These are phyloP conservation scores for Dicorynia guianensis DNA, from an alignment of 306 rosid species.

Conservation along the genomic window DNA sequence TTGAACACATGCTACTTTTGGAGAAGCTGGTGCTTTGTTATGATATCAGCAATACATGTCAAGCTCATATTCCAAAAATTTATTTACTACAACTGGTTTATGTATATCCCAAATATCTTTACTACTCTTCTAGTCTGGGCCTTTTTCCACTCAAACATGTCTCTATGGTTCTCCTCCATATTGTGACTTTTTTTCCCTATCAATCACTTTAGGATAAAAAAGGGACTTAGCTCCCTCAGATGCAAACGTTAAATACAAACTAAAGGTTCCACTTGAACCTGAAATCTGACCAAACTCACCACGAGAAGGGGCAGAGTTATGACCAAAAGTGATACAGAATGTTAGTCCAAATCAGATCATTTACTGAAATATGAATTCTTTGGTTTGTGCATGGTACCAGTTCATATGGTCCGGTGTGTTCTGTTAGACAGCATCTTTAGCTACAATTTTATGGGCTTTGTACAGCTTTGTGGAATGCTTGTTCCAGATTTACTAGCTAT, in stretches of 20 bases:
- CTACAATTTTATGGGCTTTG: not conserved
- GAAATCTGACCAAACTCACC: constrained; percentile 13
- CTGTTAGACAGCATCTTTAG: constrained; percentile 6
- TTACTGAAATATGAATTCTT: no score
- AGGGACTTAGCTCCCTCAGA: no score
- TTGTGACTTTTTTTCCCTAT: no score
- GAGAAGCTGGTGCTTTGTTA: not conserved
- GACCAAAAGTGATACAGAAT: not conserved
- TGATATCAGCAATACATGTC: not conserved
- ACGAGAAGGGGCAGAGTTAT: not conserved
- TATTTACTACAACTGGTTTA: not conserved
- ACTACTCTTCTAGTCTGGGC: constrained; percentile 4
- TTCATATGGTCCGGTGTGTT: not conserved
- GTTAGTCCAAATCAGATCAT: not conserved
- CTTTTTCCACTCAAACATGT: no score
- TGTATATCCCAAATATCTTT: not conserved
- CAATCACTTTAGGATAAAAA: no score
- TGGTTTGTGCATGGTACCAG: not conserved
- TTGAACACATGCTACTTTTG: not conserved
- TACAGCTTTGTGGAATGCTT: constrained; percentile 4
- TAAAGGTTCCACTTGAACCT: not conserved
- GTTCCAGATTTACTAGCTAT: not conserved
- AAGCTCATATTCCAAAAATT: constrained; percentile 2
- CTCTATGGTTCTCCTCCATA: no score
- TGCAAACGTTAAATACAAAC: no score